Evolutionary conservation across 106 monocot genomes (phyloP), one percentile per base, ranked within the genome.

Genomic region (Phalaenopsis equestris): DNA sequence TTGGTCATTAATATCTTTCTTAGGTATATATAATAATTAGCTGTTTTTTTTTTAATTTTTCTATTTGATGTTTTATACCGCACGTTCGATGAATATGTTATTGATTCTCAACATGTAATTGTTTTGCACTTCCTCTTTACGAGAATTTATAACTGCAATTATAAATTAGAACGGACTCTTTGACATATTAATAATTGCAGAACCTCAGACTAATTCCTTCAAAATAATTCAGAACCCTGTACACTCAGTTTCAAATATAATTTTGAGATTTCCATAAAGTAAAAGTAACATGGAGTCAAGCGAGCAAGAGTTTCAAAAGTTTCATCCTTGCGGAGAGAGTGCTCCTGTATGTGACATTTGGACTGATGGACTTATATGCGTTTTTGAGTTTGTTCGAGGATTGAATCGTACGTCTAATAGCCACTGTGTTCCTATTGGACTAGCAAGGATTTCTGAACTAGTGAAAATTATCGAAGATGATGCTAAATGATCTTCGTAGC

Each of bases 381-480:
- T 88, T 80, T 90, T 90, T 82, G 93, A 93, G 64, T 88, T 87
- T 79, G 52, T 90, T 39, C 79, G 82, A 80, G 83, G 82, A 19
- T 58, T 72, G 21, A 84, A 72, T 10, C 39, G 5, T 42, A 36
- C 43, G 45, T 67, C 77, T 36, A 89, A 89, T 49, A 87, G 82
- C 67, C 85, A 91, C 16, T 98, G 97, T 94, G 84, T 91, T 79
- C 94, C 97, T 23, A 91, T 94, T 83, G 97, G 97, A 52, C 94
- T 94, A 94, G 77, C 67, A 43, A 90, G 92, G 81, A 93, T 99
- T 72, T 84, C 86, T n/a, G 98, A 99, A 79, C 82, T 99, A 17
- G 92, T 94, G 2, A 87, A 90, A 75, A 92, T 83, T 72, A 80
- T 98, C 36, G 86, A 92, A 75, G 81, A 79, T 36, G 91, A 92